Evolutionary conservation across 1,139 yeast species (phyloP).

Genomic region (Kodamaea derodonti): DNA sequence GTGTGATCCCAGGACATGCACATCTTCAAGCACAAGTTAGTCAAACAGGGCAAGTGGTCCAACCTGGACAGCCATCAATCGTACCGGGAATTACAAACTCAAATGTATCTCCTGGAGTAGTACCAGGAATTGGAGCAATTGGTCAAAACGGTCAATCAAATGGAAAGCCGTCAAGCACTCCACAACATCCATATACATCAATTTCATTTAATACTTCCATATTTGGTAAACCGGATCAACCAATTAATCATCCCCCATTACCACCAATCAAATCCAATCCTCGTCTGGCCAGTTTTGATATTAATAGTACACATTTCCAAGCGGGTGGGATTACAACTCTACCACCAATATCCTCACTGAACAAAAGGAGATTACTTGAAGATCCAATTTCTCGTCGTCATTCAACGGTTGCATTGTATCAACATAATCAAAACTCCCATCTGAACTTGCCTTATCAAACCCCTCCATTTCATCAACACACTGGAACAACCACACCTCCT

Average conservation of each 20-base stretch:
- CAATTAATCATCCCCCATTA: constrained; percentile 4
- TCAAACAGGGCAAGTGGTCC: no score
- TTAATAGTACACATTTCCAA: constrained; percentile 11
- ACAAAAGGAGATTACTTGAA: constrained; percentile 15
- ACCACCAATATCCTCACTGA: constrained; percentile 13
- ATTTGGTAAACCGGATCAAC: constrained; percentile 21
- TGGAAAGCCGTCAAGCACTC: background rate
- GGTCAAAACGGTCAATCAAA: background rate
- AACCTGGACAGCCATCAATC: background rate
- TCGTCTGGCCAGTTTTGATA: constrained; percentile 35
- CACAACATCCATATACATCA: background rate
- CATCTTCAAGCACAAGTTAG: no score
- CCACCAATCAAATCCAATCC: constrained; percentile 9
- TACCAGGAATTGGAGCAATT: background rate
- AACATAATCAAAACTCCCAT: background rate
- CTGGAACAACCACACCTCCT: constrained; percentile 26
- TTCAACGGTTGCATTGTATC: constrained; percentile 8
- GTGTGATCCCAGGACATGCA: no score
- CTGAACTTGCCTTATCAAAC: background rate
- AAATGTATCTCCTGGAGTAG: background rate
- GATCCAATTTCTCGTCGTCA: constrained; percentile 16
- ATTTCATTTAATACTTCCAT: constrained; percentile 40
- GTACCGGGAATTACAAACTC: background rate
- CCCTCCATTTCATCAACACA: background rate
- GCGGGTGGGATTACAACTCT: constrained; percentile 5